Base-by-base conservation (phyloP, 306 rosid genomes). In the Dalbergia oliveri region DNA sequence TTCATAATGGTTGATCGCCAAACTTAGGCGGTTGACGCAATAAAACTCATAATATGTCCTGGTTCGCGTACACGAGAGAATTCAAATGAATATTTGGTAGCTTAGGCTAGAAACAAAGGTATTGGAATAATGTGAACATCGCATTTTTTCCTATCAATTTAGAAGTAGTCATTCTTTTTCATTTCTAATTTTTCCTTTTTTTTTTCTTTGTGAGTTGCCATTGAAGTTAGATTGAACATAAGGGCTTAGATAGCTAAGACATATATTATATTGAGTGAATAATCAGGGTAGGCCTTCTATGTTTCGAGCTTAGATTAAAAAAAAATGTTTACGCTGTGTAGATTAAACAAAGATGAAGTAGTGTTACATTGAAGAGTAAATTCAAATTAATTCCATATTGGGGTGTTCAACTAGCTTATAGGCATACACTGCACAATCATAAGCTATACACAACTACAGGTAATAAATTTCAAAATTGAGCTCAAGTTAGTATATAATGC, bases 1-100 rank as follows among this genome's bases (percentile, higher is more conserved):
- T 63, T 60, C 33, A 14, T 84, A 74, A 84, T 89, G 96, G 84
- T 4, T 64, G 60, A 81, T 81, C 4, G 88, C 97, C 97, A 5
- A 93, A 93, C 92, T 78, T 84, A 79, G 88, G 86, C 86, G 81
- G 72, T 90, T 60, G 35, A 64, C 56, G 86, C 81, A 69, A 76
- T 81, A 87, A 84, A 77, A 26, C 26, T 72, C 76, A 57, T 51
- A 7, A 10, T 15, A 1, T 80, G 86, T 67, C 50, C 9, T 73
- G 81, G 81, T 79, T 86, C 34, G 77, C 81, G 81, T 81, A 60
- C 12, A 64, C 18, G 65, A 15, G 81, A 76, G 5, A 69, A 82
- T 51, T 67, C 73, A 83, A 84, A 81, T 80, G 60, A 47, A 87
- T 63, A 64, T 86, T 86, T 84, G 78, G 39, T 58, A 45, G 69